These are phyloP conservation scores for Cordyceps pruinosa DNA, from an alignment of 2,329 filamentous ascomycete genomes.

Conservation along the genomic window DNA sequence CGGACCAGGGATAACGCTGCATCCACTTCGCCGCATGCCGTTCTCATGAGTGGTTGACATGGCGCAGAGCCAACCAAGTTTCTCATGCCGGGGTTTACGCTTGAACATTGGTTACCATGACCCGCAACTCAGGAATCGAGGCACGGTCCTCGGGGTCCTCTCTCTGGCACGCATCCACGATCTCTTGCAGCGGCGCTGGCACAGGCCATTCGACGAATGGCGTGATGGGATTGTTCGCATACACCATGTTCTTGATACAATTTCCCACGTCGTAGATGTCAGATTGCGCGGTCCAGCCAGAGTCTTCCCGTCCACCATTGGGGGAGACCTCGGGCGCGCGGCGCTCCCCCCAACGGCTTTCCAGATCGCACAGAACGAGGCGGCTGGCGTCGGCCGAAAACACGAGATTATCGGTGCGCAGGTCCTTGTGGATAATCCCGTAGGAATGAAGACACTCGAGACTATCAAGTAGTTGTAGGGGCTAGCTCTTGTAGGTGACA, in stretches of 20 bases:
- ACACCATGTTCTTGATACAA: slow-evolving; percentile 22
- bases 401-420: slow-evolving; percentile 19
- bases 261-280: slow-evolving; percentile 23
- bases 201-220: slow-evolving; percentile 22
- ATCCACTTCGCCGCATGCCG: too few species aligned
- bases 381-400: slow-evolving; percentile 17
- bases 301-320: slow-evolving; percentile 7
- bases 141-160: too few species aligned
- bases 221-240: slow-evolving; percentile 22
- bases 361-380: slow-evolving; percentile 22
- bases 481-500: slow-evolving; percentile 18
- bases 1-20: too few species aligned
- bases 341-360: slow-evolving; percentile 22
- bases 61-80: too few species aligned
- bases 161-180: slow-evolving; percentile 16
- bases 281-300: slow-evolving; percentile 15
- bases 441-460: slow-evolving; percentile 20
- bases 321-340: slow-evolving; percentile 19
- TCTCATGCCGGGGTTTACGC: too few species aligned
- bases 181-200: slow-evolving; percentile 13
- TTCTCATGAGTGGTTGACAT: too few species aligned
- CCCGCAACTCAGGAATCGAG: too few species aligned
- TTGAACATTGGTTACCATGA: too few species aligned
- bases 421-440: slow-evolving; percentile 23
- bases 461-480: slow-evolving; percentile 19